Evolutionary conservation across 345 rosid genomes (phyloP), one percentile per base, ranked within the genome.

Genomic region (Acer saccharum): DNA sequence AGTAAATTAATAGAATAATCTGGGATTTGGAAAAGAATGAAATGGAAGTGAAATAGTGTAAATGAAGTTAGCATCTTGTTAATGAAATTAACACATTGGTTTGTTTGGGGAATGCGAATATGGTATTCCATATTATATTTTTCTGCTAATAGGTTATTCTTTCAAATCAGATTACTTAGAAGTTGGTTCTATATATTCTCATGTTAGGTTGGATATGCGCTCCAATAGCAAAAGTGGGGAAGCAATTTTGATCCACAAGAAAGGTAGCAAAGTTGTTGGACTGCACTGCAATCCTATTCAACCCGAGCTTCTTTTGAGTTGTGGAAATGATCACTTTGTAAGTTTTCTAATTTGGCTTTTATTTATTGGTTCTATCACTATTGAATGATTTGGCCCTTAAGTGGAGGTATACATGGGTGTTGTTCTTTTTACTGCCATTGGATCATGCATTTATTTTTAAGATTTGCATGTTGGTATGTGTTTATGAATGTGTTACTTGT

Each of bases 261-360:
- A 89, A 86, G 92, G 95, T 23, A 91, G 85, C 86, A 96, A 96
- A 87, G 99, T 96, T 58, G 97, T 91, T 79, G 93, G 99, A 64
- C 93, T 96, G 25, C 97, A 96, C 78, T 94, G 98, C 88, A 94
- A 94, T 87, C 98, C 98, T 27, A 85, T 92, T 75, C 99, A 92
- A 55, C 97, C 97, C 1, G 98, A 91, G 82, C 90, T 94, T 82
- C 85, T 94, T 52, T 83, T 95, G 80, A 95, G 97, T 73, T 94
- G 97, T 79, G 99, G 99, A 76, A 95, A 95, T 61, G 99, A 95
- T 88, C 97, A 94, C 86, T 93, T 87, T 85, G 99, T 95, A 86
- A 90, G 98, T 76, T 78, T 13, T 55, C 74, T 61, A 39, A 63
- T 25, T 69, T 43, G 2, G 10, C 1, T 57, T 55, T 50, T 29